These are phyloP conservation scores for Asterionellopsis glacialis DNA, from an alignment of 108 stramenopile genomes.

Conservation along the genomic window DNA sequence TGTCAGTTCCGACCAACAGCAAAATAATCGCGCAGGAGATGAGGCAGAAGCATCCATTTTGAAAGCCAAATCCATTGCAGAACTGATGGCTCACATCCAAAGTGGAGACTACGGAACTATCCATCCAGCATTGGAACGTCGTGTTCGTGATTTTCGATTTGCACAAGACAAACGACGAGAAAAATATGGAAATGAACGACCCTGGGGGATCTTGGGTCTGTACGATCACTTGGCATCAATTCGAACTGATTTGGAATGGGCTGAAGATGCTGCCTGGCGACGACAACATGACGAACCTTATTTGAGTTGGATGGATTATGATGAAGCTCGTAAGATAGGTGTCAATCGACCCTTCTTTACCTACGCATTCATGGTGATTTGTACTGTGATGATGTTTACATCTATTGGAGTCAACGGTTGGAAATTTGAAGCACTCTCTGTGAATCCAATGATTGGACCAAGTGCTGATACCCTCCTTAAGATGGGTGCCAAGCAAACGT, in stretches of 20 bases:
- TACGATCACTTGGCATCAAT: conserved; percentile 70
- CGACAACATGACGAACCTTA: conserved; percentile 63
- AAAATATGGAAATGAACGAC: conserved; percentile 37
- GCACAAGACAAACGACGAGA: conserved; percentile 65
- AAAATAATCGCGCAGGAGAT: no score
- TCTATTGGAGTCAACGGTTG: conserved; percentile 69
- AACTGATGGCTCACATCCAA: background rate
- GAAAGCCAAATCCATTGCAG: no score
- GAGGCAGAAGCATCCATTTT: no score
- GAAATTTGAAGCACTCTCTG: conserved; percentile 69
- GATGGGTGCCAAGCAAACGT: conserved; percentile 81
- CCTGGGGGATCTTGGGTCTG: conserved; percentile 75
- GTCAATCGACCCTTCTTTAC: conserved; percentile 74
- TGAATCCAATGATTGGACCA: conserved; percentile 91
- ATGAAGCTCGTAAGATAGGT: conserved; percentile 37
- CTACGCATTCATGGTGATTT: conserved; percentile 50
- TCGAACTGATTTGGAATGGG: conserved; percentile 81
- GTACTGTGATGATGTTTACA: conserved; percentile 57
- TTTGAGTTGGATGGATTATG: conserved; percentile 71
- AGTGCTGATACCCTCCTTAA: conserved; percentile 74
- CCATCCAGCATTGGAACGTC: conserved; percentile 32
- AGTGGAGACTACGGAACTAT: conserved; percentile 1
- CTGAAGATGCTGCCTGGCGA: conserved; percentile 82
- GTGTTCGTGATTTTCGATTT: conserved; percentile 68
- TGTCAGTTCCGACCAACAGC: no score